Percentiles rank a stretch among this genome's conserved stretches.
These are phyloP conservation scores for Tetrahymena malaccensis DNA, from an alignment of 73 alveolate genomes.

Conservation along the genomic window DNA sequence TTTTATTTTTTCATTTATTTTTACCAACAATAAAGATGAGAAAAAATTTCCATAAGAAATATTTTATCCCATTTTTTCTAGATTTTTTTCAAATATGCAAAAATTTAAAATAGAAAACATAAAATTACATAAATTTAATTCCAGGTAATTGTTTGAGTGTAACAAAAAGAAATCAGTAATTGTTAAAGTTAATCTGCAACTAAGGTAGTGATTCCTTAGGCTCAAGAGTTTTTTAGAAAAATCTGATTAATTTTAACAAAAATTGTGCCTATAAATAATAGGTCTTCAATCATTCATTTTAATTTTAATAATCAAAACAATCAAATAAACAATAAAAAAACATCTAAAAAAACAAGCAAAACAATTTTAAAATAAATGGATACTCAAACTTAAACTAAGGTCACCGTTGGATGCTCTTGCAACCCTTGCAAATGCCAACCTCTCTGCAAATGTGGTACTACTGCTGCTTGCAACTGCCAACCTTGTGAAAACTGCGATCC, in stretches of 20 bases:
- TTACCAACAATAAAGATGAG: no score
- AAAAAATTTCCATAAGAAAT: no score
- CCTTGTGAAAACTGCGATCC: not conserved
- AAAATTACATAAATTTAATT: no score
- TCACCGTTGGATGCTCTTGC: not conserved
- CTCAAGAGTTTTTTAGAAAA: not conserved
- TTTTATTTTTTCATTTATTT: no score
- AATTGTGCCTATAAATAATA: not conserved
- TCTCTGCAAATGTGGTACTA: not conserved
- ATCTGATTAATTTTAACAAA: not conserved
- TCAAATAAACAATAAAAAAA: not conserved
- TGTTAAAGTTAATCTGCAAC: not conserved
- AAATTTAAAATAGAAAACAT: no score
- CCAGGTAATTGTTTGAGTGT: not conserved
- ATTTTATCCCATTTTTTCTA: no score
- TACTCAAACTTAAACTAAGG: not conserved
- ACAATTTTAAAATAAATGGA: not conserved
- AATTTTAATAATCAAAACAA: not conserved
- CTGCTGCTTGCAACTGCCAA: not conserved
- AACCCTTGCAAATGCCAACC: not conserved
- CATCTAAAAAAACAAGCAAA: not conserved
- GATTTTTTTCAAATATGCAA: no score
- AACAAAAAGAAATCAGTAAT: not conserved
- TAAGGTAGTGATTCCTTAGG: not conserved
- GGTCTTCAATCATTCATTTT: not conserved